Base-by-base conservation (phyloP, 768 basidiomycete genomes). In the Solioccasus polychromus region DNA sequence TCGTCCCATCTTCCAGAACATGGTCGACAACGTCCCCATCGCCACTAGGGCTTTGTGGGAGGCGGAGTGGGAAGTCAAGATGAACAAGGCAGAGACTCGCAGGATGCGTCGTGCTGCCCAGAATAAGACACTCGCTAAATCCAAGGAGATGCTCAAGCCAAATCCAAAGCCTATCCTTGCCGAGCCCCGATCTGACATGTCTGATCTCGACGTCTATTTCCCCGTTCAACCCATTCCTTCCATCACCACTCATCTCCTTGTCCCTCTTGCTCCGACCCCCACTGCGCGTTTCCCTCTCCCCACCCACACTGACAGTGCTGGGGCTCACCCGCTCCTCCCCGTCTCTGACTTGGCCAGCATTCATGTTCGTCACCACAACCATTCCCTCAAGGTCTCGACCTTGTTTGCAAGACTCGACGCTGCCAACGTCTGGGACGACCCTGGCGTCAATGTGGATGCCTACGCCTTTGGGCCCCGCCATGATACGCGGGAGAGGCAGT, bases 11-110 rank as follows among this genome's bases (percentile, higher is more conserved):
- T 91, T 92, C 71, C 82, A 89, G 61, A 82, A 86, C 60, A 63
- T 93, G 32, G 80, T 80, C 2, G 78, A 90, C 60, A 90, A 90
- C 56, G 81, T 88, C 1, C 90, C 91, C 7, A 67, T 93, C n/a
- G 75, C 80, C 1, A 78, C 77, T 8, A 77, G 91, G 22, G 83
- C 90, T 3, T 69, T 91, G 34, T 81, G 80, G 60, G 84, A 90
- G 61, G 81, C 78, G 0, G 86, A 90, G 58, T 78, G 80, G 74
- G 81, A 89, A 32, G 25, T 81, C 20, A 75, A 79, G 50, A 62
- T 70, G 53, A 72, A 68, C 50, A 72, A 80, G 64, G 75, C 78
- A 50, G 50, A 55, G 17, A 51, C 53, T 4, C 58, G 52, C 37
- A 66, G 36, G 38, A 42, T 66, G 25, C 50, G 48, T 26, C 64